Percentiles rank a stretch among this genome's conserved stretches.
phyloP scores from a whole-genome alignment of 768 basidiomycete species.

The Leccinum imitatum region DNA sequence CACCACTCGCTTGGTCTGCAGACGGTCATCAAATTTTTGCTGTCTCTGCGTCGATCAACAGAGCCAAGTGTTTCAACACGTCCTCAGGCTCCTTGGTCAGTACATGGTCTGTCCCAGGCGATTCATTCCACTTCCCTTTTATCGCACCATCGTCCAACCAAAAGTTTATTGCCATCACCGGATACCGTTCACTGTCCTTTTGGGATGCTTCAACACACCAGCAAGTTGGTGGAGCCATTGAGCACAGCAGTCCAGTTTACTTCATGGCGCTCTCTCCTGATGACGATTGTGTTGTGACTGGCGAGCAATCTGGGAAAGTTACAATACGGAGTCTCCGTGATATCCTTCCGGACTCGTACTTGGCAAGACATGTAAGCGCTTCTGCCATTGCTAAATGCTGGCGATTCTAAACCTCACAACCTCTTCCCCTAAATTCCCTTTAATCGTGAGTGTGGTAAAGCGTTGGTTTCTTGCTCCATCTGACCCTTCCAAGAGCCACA shows the following conservation, averaged over 20 bases:
- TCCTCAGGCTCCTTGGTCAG: not conserved
- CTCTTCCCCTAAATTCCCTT: not conserved
- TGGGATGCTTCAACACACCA: not conserved
- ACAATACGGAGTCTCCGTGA: not conserved
- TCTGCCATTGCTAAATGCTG: not conserved
- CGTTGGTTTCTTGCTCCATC: not conserved
- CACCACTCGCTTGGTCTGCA: not conserved
- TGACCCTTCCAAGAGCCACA: not conserved
- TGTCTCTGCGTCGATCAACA: not conserved
- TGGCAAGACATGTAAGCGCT: not conserved
- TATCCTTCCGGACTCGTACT: not conserved
- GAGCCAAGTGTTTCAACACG: not conserved
- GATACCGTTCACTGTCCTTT: not conserved
- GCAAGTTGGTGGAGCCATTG: not conserved
- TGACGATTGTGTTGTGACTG: not conserved
- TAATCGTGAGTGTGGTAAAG: not conserved
- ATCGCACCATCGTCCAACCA: not conserved
- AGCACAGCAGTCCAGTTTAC: not conserved
- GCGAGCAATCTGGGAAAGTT: not conserved
- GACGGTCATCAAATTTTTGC: not conserved
- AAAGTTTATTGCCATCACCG: not conserved
- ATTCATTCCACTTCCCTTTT: not conserved
- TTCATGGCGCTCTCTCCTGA: not conserved
- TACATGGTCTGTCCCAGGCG: not conserved
- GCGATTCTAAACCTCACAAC: not conserved